phyloP scores from a whole-genome alignment of 2,329 filamentous ascomycete species.

The Zymoseptoria crescenta region DNA sequence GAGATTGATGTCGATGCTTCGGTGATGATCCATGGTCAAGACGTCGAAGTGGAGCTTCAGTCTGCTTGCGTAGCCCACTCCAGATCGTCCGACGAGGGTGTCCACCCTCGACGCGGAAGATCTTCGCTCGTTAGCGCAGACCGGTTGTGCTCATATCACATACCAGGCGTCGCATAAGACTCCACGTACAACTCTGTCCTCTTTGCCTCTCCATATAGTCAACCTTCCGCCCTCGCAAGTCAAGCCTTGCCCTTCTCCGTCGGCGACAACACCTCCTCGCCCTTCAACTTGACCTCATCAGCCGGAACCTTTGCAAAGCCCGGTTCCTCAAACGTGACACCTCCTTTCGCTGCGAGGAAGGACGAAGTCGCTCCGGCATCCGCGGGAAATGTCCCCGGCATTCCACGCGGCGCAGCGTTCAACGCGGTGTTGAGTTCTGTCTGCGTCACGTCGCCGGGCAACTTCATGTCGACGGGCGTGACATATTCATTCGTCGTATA shows the following conservation, averaged over 20 bases:
- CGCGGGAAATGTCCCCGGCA: conserved; percentile 6
- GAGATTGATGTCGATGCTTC: too few relatives aligned
- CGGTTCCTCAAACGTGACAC: conserved; percentile 3
- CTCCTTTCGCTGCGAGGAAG: neutral
- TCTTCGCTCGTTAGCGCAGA: too few relatives aligned
- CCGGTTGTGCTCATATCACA: too few relatives aligned
- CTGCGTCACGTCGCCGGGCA: neutral
- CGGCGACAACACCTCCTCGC: conserved; percentile 1
- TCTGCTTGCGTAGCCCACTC: too few relatives aligned
- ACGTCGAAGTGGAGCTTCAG: too few relatives aligned
- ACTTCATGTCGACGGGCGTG: neutral
- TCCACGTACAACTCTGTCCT: too few relatives aligned
- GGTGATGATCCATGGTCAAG: too few relatives aligned
- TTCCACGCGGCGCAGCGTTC: conserved; percentile 5
- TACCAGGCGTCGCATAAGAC: too few relatives aligned
- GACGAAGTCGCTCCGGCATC: neutral
- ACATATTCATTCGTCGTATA: neutral
- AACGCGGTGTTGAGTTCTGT: conserved; percentile 10
- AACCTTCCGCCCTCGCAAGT: too few relatives aligned
- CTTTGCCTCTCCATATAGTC: too few relatives aligned
- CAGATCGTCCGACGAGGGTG: too few relatives aligned
- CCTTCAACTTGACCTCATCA: conserved; percentile 12
- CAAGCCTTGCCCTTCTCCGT: neutral
- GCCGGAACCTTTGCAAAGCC: conserved; percentile 7
- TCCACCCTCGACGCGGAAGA: too few relatives aligned